Base-by-base conservation (phyloP, 2,329 filamentous ascomycete species). In the Sporothrix dimorphospora region DNA sequence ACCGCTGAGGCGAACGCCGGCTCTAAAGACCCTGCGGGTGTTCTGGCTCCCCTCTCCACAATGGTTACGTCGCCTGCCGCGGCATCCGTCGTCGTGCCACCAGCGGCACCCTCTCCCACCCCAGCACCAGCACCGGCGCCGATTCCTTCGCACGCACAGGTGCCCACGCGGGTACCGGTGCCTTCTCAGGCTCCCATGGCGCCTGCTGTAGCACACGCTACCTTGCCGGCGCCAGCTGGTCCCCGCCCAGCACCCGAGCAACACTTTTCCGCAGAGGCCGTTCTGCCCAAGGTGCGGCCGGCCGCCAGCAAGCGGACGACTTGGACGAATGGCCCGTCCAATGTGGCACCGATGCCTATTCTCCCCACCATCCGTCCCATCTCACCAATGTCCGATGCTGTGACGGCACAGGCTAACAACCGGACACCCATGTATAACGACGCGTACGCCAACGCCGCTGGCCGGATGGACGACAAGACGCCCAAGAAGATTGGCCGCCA, bases 401-500 rank as follows among this genome's bases (percentile, higher is more conserved):
- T 97, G 61, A 97, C 91, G 71, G 96, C 94, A 38, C 94, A 97
- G 81, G 94, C 92, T 69, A 94, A 89, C 78, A 90, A 88, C 72
- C 87, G 89, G 68, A 84, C 85, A 57, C 84, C 86, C 21, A 83
- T 85, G 38, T 86, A 88, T 77, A 84, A 81, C 76, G 87, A 89
- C 63, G 78, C 82, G 0, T 84, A 85, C 73, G 80, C 79, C 57
- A 82, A 82, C 68, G 81, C 81, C 42, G 82, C 81, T 21, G 79
- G 79, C 19, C 78, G 79, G 8, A 82, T 83, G 12, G 89, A 91
- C 57, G 89, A 92, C 74, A 91, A 93, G 82, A 85, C 85, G 1
- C 86, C 87, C 74, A 97, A 96, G 87, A 99, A 99, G 85, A 94
- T 98, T 82, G 94, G 95, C 72, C 90, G 96, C 70, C 96, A 99